phyloP scores from a whole-genome alignment of 78 protist species.

The Kipferlia bialata region DNA sequence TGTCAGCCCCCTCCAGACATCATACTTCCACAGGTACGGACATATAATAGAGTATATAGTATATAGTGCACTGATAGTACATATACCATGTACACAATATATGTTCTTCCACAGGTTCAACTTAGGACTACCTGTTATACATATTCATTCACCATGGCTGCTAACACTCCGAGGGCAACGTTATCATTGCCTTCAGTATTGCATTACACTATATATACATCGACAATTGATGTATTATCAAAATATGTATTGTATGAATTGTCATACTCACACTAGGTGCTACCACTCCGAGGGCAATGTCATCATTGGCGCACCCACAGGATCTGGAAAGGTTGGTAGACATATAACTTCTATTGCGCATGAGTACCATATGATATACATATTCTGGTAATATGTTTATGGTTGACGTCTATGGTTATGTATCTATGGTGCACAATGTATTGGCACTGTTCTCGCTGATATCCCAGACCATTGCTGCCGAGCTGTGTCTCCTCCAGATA shows the following conservation, averaged over 20 bases:
- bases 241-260: not conserved
- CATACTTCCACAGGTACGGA: too few species aligned
- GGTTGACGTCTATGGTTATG: too few species aligned
- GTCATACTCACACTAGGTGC: too few species aligned
- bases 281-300: constrained; percentile 84
- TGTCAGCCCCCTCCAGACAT: constrained; percentile 97
- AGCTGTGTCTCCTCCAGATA: constrained; percentile 74
- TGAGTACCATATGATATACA: constrained; percentile 8
- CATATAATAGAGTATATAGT: too few species aligned
- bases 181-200: constrained; percentile 81
- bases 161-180: constrained; percentile 81
- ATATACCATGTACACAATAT: too few species aligned
- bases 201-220: constrained; percentile 41
- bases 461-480: constrained; percentile 94
- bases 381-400: constrained; percentile 81
- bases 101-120: too few species aligned
- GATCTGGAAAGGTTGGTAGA: constrained; percentile 89
- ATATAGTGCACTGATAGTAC: too few species aligned
- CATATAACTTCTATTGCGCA: not conserved
- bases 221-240: not conserved
- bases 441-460: too few species aligned
- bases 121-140: not conserved
- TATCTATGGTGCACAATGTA: too few species aligned
- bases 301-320: constrained; percentile 95
- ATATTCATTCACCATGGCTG: too few species aligned